Base-by-base conservation (phyloP, 2,329 filamentous ascomycete species). In the Ramularia collo-cygni region DNA sequence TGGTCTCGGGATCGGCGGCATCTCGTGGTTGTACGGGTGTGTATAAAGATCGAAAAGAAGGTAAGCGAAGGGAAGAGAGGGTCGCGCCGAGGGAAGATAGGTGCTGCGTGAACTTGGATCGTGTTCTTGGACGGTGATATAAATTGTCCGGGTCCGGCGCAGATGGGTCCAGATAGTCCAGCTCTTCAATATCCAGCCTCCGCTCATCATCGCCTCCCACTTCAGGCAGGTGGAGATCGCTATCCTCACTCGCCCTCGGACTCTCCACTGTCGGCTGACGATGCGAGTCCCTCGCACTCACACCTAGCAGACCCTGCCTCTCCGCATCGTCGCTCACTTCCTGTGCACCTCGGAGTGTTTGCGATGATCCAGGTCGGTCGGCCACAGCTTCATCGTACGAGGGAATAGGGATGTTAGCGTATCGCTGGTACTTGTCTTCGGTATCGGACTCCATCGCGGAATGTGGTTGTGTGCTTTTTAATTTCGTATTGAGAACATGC, bases 181-280 rank as follows among this genome's bases (percentile, higher is more conserved):
- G 80, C 73, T 95, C 84, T 58, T 93, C 79, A 68, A 96, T 82
- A 64, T 92, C 85, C 51, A 83, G 76, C 47, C 85, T 79, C 54
- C 68, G 68, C 53, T 56, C 69, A 62, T 61, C 67, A 72, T 48
- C 55, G 64, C 64, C 76, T 68, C 60, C 64, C 35, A 69, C 69
- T 45, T 75, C 77, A 34, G 68, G 73, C 49, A 71, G 67, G 43
- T 67, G 69, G 53, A 69, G 56, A 42, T 69, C 66, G 46, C 52
- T 65, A 44, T 74, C 80, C 50, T 72, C 67, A 63, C 66, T 78
- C 35, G 69, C 68, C 47, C 89, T 82, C 45, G 80, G 82, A 42
- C 87, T 88, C 63, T 92, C 84, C 47, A 90, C 88, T 1, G 84
- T 89, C 1, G 90, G 88, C 27, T 82, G 76, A 21, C 79, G 80